phyloP scores from a whole-genome alignment of 768 basidiomycete species.

The Mrakia frigida region DNA sequence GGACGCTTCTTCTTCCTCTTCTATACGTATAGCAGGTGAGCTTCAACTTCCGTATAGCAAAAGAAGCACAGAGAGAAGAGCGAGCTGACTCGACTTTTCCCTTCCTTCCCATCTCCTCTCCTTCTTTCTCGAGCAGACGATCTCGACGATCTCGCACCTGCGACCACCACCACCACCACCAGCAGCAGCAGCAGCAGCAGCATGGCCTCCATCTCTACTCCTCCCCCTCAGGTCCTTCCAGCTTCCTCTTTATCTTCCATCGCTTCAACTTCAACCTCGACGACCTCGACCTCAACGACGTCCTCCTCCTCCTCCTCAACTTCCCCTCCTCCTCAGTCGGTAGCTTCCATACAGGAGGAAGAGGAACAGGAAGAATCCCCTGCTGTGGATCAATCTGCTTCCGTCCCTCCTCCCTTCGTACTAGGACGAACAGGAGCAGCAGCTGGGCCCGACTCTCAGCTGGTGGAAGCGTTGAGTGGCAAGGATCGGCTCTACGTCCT shows the following conservation, averaged over 20 bases:
- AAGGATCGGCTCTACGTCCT: constrained; percentile 31
- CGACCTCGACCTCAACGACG: background rate
- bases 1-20: no score
- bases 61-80: no score
- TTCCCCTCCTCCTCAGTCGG: background rate
- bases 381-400: background rate
- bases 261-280: background rate
- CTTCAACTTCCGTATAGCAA: no score
- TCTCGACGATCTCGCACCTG: no score
- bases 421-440: background rate
- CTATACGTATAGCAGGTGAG: no score
- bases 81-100: constrained; percentile 14
- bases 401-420: background rate
- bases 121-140: no score
- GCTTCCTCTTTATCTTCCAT: background rate
- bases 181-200: no score
- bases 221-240: background rate
- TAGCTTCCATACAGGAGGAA: background rate
- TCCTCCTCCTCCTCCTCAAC: background rate
- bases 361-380: background rate
- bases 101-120: background rate
- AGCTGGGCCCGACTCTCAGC: constrained; percentile 13
- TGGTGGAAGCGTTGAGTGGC: constrained; percentile 30
- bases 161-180: no score
- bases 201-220: background rate